Evolutionary conservation across 768 basidiomycete species (phyloP).

Genomic region (Amanita exitialis): DNA sequence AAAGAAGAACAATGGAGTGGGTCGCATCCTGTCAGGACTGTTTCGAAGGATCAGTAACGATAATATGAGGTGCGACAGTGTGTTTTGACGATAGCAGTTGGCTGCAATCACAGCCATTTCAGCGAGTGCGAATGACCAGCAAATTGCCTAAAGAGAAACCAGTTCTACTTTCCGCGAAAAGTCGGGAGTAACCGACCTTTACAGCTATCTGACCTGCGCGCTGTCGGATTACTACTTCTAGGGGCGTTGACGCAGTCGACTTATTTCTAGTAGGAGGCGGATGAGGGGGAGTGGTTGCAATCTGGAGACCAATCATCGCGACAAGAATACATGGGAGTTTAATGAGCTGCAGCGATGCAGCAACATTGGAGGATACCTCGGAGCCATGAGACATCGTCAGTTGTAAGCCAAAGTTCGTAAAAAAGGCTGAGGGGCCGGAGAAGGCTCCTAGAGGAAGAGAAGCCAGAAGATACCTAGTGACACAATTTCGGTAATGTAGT

Average conservation of each 20-base stretch:
- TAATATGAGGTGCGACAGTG: constrained; percentile 1
- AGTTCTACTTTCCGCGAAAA: not conserved
- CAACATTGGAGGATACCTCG: not conserved
- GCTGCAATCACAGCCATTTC: constrained; percentile 3
- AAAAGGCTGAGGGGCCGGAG: not conserved
- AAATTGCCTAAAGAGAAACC: not conserved
- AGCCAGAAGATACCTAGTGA: not conserved
- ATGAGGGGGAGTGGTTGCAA: constrained; percentile 36
- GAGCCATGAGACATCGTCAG: not conserved
- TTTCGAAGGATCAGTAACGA: not conserved
- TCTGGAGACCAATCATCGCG: constrained; percentile 32
- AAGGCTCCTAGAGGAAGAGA: not conserved
- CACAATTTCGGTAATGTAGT: not conserved
- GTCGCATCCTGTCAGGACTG: not conserved
- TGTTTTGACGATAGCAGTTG: not conserved
- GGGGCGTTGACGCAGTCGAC: constrained; percentile 20
- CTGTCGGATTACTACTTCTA: constrained; percentile 28
- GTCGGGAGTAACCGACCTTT: constrained; percentile 20
- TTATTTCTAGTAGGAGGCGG: constrained; percentile 26
- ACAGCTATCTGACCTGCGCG: constrained; percentile 21
- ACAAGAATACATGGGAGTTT: constrained; percentile 34
- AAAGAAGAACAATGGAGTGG: constrained; percentile 17
- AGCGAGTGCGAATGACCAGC: constrained; percentile 3
- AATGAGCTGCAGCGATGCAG: constrained; percentile 12
- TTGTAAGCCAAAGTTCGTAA: not conserved